A percentile compares a stretch with the other conserved stretches of the same genome.
phyloP scores from a whole-genome alignment of 768 basidiomycete genomes.

The Boletus rubroflammeus region DNA sequence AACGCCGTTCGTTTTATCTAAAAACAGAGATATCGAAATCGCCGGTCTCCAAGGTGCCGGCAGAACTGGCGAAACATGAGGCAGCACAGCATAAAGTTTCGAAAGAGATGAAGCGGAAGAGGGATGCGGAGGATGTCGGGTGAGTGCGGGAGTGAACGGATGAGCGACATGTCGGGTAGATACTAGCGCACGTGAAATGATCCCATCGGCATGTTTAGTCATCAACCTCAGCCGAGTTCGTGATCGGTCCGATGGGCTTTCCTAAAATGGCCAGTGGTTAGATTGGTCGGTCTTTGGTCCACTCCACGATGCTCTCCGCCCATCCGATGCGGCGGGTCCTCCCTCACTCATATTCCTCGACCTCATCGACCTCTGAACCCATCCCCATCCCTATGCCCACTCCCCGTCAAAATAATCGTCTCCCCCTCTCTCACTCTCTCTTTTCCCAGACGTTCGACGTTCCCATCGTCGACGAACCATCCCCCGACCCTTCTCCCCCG shows the following conservation, averaged over 20 bases:
- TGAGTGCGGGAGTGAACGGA: constrained; percentile 19
- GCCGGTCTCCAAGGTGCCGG: constrained; percentile 84
- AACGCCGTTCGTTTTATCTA: constrained; percentile 2
- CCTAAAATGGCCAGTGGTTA: constrained; percentile 13
- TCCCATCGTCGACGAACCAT: not conserved
- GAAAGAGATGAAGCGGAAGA: constrained; percentile 92
- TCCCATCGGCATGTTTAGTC: not conserved
- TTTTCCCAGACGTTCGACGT: too few relatives aligned
- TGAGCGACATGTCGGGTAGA: not conserved
- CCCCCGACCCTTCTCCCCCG: not conserved
- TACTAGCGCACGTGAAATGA: not conserved
- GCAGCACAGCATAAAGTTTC: constrained; percentile 88
- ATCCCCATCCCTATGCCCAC: not conserved
- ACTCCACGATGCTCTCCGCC: constrained; percentile 34
- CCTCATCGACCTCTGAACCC: not conserved
- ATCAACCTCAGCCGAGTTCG: constrained; percentile 11
- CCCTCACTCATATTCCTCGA: not conserved
- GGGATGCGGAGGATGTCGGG: constrained; percentile 75
- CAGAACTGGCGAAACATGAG: constrained; percentile 88
- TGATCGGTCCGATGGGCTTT: constrained; percentile 18
- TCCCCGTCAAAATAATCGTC: not conserved
- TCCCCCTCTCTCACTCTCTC: not conserved
- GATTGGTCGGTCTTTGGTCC: not conserved
- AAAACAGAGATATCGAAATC: constrained; percentile 85
- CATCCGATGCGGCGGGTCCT: constrained; percentile 37